A percentile compares a stretch with the other conserved stretches of the same genome.
Conservation (phyloP, 75 land plant genomes). For the Larix kaempferi region DNA sequence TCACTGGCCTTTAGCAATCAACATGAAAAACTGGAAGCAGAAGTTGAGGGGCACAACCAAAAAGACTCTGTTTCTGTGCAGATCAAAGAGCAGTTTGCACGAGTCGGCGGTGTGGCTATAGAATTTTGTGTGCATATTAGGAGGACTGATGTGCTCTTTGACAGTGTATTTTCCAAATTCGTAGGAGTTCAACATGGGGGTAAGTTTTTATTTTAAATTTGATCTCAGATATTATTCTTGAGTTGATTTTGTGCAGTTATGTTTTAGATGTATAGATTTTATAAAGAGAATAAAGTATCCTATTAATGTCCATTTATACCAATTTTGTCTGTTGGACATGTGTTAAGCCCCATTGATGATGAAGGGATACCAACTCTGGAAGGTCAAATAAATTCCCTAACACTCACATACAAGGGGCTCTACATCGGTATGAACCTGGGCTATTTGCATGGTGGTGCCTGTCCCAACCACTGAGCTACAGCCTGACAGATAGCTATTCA, state of each 20-base stretch:
- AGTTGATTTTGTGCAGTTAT: background rate
- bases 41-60: conserved; percentile 8
- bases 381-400: too few relatives aligned
- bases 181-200: conserved; percentile 81
- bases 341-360: too few relatives aligned
- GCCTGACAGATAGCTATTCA: too few relatives aligned
- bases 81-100: conserved; percentile 88
- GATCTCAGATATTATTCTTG: background rate
- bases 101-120: conserved; percentile 99
- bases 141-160: conserved; percentile 85
- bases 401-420: too few relatives aligned
- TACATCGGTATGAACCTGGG: too few relatives aligned
- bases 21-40: conserved; percentile 24
- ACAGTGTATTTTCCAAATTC: conserved; percentile 81
- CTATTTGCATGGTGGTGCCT: too few relatives aligned
- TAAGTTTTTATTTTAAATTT: conserved; percentile 18
- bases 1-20: conserved; percentile 75
- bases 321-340: background rate
- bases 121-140: conserved; percentile 94
- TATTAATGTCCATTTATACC: background rate
- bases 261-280: background rate
- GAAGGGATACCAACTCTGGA: too few relatives aligned
- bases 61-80: conserved; percentile 27
- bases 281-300: background rate
- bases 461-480: too few relatives aligned